A percentile compares a stretch with the other conserved stretches of the same genome.
These are phyloP conservation scores for Colletotrichum eremochloae DNA, from an alignment of 2,329 filamentous ascomycete genomes.

Conservation along the genomic window DNA sequence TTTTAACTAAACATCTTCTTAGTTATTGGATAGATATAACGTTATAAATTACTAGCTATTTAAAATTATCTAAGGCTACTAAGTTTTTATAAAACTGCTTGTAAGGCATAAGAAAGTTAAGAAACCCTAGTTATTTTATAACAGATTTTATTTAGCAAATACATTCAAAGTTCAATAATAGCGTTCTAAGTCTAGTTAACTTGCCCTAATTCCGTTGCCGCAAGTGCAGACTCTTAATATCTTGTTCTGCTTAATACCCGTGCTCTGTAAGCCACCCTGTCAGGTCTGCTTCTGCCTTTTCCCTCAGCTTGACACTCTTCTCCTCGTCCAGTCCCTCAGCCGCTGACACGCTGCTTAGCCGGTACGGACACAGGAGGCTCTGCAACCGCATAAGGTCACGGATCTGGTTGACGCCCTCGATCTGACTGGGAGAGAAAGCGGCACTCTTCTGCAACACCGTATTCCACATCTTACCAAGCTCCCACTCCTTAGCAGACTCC, in stretches of 20 bases:
- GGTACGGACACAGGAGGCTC: constrained; percentile 10
- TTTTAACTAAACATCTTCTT: too few relatives aligned
- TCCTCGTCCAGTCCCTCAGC: background rate
- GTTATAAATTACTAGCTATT: too few relatives aligned
- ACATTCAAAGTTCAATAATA: too few relatives aligned
- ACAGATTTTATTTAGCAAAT: too few relatives aligned
- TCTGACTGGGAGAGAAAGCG: constrained; percentile 11
- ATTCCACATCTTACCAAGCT: constrained; percentile 15
- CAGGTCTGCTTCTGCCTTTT: constrained; percentile 10
- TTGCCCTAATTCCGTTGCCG: too few relatives aligned
- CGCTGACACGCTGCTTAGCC: constrained; percentile 1
- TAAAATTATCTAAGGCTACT: too few relatives aligned
- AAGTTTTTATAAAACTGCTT: too few relatives aligned
- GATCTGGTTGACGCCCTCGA: constrained; percentile 11
- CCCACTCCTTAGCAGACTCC: constrained; percentile 16
- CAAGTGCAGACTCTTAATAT: background rate
- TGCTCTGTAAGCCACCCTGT: constrained; percentile 10
- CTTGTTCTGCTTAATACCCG: constrained; percentile 10
- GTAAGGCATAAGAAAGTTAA: too few relatives aligned
- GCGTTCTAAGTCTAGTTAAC: too few relatives aligned
- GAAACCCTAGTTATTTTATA: too few relatives aligned
- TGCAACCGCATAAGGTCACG: constrained; percentile 13
- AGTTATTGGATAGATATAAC: too few relatives aligned
- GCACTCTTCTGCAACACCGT: constrained; percentile 6
- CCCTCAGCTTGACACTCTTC: background rate